phyloP scores from a whole-genome alignment of 352 stramenopile genomes.

The Globisporangium yorkense region DNA sequence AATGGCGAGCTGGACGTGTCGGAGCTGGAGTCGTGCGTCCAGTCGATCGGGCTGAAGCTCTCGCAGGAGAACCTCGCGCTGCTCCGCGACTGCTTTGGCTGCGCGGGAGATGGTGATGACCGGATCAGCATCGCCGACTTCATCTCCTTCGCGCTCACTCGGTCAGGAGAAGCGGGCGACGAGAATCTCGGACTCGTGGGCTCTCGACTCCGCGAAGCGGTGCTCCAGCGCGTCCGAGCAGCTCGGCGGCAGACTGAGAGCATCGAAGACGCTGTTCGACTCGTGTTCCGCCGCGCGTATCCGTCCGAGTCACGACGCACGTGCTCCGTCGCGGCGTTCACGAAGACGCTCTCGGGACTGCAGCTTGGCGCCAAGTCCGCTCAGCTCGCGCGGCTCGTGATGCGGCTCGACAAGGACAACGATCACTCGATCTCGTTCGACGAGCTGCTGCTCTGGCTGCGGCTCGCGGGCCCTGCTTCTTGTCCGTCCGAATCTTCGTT shows the following conservation, averaged over 20 bases:
- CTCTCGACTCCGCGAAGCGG: constrained; percentile 33
- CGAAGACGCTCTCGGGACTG: constrained; percentile 27
- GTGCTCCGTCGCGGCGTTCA: constrained; percentile 32
- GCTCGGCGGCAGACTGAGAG: constrained; percentile 27
- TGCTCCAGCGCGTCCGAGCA: constrained; percentile 31
- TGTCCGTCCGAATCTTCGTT: background rate
- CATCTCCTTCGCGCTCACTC: constrained; percentile 63
- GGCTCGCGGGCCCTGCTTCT: constrained; percentile 8
- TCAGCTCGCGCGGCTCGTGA: constrained; percentile 48
- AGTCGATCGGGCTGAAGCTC: constrained; percentile 38
- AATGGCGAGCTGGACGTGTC: constrained; percentile 48
- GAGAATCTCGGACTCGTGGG: constrained; percentile 40
- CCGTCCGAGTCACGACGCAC: constrained; percentile 10
- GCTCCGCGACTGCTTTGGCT: constrained; percentile 50
- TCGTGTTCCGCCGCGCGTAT: constrained; percentile 48
- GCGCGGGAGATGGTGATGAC: constrained; percentile 21
- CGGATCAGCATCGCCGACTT: constrained; percentile 57
- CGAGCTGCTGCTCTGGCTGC: constrained; percentile 63
- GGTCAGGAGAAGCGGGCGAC: constrained; percentile 9
- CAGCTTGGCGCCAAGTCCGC: constrained; percentile 32
- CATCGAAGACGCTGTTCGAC: constrained; percentile 47
- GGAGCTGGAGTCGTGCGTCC: constrained; percentile 47
- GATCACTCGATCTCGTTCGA: constrained; percentile 60
- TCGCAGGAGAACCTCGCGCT: constrained; percentile 33
- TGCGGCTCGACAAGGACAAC: constrained; percentile 45